phyloP scores from a whole-genome alignment of 2,329 filamentous ascomycete species.

The Phyllosticta citriasiana region DNA sequence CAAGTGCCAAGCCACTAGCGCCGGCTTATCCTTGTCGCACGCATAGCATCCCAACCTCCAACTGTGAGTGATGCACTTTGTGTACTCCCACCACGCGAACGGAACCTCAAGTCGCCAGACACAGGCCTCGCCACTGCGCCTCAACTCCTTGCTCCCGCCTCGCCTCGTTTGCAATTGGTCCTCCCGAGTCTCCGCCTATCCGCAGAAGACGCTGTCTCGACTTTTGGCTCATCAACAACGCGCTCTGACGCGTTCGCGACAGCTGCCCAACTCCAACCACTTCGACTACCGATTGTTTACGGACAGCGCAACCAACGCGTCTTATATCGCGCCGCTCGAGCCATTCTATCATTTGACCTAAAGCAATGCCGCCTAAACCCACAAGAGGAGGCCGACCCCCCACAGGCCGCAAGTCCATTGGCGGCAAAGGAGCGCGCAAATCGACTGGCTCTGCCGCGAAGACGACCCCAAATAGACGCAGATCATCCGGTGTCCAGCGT shows the following conservation, averaged over 20 bases:
- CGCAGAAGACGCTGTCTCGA: background rate
- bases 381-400: background rate
- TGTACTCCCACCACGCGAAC: background rate
- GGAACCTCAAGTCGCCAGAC: background rate
- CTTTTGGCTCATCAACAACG: background rate
- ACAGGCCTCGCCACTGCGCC: background rate
- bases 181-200: background rate
- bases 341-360: background rate
- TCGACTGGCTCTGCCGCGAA: background rate
- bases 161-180: background rate
- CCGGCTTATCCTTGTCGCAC: background rate
- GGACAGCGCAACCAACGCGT: background rate
- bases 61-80: background rate
- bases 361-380: background rate
- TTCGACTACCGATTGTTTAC: background rate
- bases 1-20: slow-evolving; percentile 10
- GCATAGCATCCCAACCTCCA: background rate
- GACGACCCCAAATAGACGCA: background rate
- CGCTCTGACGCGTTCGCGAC: background rate
- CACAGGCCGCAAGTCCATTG: background rate
- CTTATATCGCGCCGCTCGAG: background rate
- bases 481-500: background rate
- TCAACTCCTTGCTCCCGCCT: background rate
- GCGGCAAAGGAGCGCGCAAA: background rate
- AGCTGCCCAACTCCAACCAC: background rate